Conservation (phyloP, 371 early-diverging fungal species). For the Apophysomyces sp. region DNA sequence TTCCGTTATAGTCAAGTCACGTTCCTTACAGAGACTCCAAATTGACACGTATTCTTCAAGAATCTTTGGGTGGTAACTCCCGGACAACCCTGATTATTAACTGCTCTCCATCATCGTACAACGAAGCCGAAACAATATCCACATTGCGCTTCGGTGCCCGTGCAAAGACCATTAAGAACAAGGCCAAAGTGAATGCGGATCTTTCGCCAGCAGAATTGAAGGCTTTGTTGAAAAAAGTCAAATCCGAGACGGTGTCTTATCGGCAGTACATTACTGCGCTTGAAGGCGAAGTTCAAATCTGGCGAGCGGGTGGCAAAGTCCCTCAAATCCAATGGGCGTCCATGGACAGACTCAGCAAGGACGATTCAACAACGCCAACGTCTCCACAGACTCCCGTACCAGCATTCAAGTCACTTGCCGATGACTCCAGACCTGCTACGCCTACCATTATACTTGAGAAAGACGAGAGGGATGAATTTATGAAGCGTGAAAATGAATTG, state of each 20-base stretch:
- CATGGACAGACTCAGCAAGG: slow-evolving; percentile 64
- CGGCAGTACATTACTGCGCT: slow-evolving; percentile 81
- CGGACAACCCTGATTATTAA: slow-evolving; percentile 97
- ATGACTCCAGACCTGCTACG: slow-evolving; percentile 72
- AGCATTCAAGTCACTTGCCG: slow-evolving; percentile 36
- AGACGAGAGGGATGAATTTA: slow-evolving; percentile 92
- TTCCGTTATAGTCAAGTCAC: slow-evolving; percentile 78
- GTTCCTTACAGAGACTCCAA: slow-evolving; percentile 99
- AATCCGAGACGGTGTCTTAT: slow-evolving; percentile 75
- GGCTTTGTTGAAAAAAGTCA: slow-evolving; percentile 84
- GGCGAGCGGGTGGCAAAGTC: slow-evolving; percentile 84
- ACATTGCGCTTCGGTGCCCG: slow-evolving; percentile 97
- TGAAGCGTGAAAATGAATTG: slow-evolving; percentile 93
- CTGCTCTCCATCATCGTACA: slow-evolving; percentile 94
- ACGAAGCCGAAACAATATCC: slow-evolving; percentile 93
- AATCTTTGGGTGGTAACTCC: slow-evolving; percentile 97
- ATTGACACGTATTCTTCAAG: slow-evolving; percentile 97
- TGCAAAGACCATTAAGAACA: slow-evolving; percentile 98
- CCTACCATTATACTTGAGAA: slow-evolving; percentile 75
- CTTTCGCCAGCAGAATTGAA: slow-evolving; percentile 93
- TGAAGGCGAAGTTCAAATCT: slow-evolving; percentile 84
- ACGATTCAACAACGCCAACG: slow-evolving; percentile 38
- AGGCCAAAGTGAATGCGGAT: slow-evolving; percentile 97
- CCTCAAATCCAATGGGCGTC: slow-evolving; percentile 74
- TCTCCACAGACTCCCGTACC: slow-evolving; percentile 46